Evolutionary conservation across 2,329 filamentous ascomycete species (phyloP).

Genomic region (Sporothrix brasiliensis): DNA sequence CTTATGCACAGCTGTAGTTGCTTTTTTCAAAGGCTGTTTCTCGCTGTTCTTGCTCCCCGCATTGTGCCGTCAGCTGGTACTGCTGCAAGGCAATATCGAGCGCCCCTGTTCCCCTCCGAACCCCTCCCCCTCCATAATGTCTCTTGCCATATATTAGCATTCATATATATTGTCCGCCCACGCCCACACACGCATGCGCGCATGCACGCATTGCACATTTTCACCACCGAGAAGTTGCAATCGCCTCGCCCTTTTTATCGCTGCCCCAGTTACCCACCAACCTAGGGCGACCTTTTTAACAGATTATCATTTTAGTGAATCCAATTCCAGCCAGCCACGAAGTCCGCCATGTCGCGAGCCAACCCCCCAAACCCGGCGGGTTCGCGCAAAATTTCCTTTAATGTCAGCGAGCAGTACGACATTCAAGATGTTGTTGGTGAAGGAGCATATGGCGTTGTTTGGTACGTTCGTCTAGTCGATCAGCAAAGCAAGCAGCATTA

Average conservation of each 20-base stretch:
- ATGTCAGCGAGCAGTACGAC: conserved; percentile 98
- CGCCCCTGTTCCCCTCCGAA: conserved; percentile 13
- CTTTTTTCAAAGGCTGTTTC: not conserved
- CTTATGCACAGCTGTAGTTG: not conserved
- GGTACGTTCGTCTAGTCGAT: conserved; percentile 60
- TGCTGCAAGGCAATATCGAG: conserved; percentile 22
- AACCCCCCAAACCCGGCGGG: conserved; percentile 61
- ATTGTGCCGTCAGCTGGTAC: conserved; percentile 25
- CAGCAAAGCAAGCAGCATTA: too few relatives aligned
- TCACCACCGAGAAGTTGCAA: conserved; percentile 10
- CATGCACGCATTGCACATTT: not conserved
- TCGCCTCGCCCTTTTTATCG: not conserved
- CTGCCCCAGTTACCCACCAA: not conserved
- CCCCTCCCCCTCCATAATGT: conserved; percentile 24
- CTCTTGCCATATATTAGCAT: conserved; percentile 16
- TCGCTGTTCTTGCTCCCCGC: conserved; percentile 4
- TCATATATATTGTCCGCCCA: conserved; percentile 20
- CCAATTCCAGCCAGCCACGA: not conserved
- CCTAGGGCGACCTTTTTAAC: not conserved
- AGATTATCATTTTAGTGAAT: not conserved
- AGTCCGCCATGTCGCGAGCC: conserved; percentile 57
- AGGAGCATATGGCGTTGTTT: conserved; percentile 97
- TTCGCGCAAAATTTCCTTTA: conserved; percentile 97
- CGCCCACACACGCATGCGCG: not conserved
- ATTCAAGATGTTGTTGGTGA: conserved; percentile 99